Conservation (phyloP, 768 basidiomycete species). For the Tricholomella constricta region DNA sequence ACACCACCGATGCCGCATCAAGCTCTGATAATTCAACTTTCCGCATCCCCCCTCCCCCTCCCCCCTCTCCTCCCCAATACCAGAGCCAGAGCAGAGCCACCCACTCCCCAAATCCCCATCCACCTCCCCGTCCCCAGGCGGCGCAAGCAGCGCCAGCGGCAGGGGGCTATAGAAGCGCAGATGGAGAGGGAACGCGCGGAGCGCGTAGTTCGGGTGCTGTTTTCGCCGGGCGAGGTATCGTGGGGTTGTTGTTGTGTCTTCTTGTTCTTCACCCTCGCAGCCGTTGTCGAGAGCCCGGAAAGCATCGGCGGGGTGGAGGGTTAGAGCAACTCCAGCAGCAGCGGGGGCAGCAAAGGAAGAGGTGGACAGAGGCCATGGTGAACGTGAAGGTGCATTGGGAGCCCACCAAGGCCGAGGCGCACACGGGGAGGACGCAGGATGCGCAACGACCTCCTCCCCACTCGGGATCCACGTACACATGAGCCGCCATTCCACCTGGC, state of each 20-base stretch:
- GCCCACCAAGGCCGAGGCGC: conserved; percentile 30
- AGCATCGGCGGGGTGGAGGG: background rate
- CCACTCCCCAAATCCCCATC: conserved; percentile 44
- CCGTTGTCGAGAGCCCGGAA: too few species aligned
- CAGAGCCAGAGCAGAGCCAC: conserved; percentile 54
- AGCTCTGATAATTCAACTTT: conserved; percentile 46
- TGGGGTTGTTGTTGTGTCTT: conserved; percentile 22
- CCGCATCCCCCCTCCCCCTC: conserved; percentile 37
- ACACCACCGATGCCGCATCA: conserved; percentile 51
- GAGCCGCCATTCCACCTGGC: conserved; percentile 46
- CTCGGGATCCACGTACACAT: conserved; percentile 51
- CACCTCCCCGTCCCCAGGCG: conserved; percentile 24
- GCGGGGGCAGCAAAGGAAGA: background rate
- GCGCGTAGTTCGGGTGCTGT: conserved; percentile 20
- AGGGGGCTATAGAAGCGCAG: conserved; percentile 13
- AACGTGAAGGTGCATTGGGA: conserved; percentile 3
- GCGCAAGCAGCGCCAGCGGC: conserved; percentile 28
- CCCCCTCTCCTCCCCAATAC: too few species aligned
- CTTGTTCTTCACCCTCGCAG: background rate
- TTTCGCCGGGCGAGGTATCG: conserved; percentile 20
- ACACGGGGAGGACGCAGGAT: conserved; percentile 6
- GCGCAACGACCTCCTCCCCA: conserved; percentile 41
- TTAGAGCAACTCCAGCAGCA: background rate
- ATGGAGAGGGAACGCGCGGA: background rate
- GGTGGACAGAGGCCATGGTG: too few species aligned